A percentile compares a stretch with the other conserved stretches of the same genome.
Evolutionary conservation across 2,329 filamentous ascomycete genomes (phyloP).

Genomic region (Fusarium falciforme): DNA sequence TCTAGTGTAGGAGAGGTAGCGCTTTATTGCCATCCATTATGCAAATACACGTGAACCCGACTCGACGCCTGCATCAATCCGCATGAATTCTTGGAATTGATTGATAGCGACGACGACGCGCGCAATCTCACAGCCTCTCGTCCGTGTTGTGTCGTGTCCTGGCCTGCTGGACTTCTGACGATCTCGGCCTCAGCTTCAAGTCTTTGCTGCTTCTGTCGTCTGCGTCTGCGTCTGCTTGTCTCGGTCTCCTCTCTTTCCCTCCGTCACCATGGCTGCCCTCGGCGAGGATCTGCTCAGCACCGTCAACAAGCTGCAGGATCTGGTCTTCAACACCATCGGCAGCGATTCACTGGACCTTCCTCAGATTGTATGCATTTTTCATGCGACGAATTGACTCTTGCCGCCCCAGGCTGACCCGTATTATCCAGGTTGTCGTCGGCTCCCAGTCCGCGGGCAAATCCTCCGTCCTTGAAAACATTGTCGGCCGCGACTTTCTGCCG

Average conservation of each 20-base stretch:
- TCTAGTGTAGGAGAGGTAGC: background rate
- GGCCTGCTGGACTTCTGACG: conserved; percentile 35
- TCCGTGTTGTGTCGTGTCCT: conserved; percentile 20
- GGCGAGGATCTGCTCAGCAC: conserved; percentile 95
- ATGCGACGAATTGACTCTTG: conserved; percentile 21
- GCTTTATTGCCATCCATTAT: conserved; percentile 13
- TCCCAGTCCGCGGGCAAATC: conserved; percentile 99
- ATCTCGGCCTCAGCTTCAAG: conserved; percentile 16
- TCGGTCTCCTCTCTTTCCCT: conserved; percentile 7
- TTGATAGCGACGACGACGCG: conserved; percentile 43
- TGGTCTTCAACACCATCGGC: conserved; percentile 99
- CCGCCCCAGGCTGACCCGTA: conserved; percentile 29
- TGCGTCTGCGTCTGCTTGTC: conserved; percentile 15
- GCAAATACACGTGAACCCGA: conserved; percentile 43
- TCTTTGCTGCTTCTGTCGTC: conserved; percentile 16
- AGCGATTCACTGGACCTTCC: conserved; percentile 97
- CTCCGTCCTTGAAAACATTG: conserved; percentile 98
- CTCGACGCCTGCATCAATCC: conserved; percentile 29
- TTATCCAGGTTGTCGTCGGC: conserved; percentile 89
- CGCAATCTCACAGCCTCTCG: conserved; percentile 37
- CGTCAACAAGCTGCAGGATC: conserved; percentile 97
- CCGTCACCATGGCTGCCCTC: conserved; percentile 82
- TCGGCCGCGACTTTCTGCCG: conserved; percentile 95
- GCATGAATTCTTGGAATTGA: conserved; percentile 46
- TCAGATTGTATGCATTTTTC: conserved; percentile 82